Evolutionary conservation across 139 green algal species (phyloP), one percentile per base, ranked within the genome.

Genomic region (Closterium sp.): DNA sequence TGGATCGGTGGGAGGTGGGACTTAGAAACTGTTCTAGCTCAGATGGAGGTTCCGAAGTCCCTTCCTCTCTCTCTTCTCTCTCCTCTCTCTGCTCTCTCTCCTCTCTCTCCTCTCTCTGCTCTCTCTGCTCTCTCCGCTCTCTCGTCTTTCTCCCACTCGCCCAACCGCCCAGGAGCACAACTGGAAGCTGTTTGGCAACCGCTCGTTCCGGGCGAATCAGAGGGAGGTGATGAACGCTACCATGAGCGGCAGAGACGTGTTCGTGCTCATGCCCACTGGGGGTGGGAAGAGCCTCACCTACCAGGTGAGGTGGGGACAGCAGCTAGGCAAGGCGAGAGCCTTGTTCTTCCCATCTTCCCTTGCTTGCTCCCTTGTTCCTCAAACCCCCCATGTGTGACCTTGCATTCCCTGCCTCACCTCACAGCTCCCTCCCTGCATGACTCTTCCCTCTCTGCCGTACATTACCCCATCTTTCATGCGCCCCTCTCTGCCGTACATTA

Each of bases 211-310:
- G 7, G 64, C 88, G 8, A 96, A 96, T 90, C 97, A 98, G 95
- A 85, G 91, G 66, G 87, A 96, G 88, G 94, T 97, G 66, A 97
- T 98, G 64, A 97, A 98, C 88, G 97, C 97, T 30, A 96, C 96
- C 3, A 87, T 98, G 90, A 92, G 90, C 5, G 86, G 90, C 4
- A 90, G 92, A 31, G 97, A 98, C 94, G 93, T 96, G n/a, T 98
- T 98, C 91, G 97, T 98, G 43, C 94, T 98, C 31, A 98, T 98
- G 97, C 97, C 97, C 3, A 98, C 97, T 16, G 92, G 92, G 33
- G 97, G 97, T 23, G 97, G 96, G 84, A 98, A 98, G 91, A 97
- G 94, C 86, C 94, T 99, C 31, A 98, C 97, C 43, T 96, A 95
- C 85, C 94, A 95, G 89, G 94, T 96, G 83, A 32, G 83, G 28